Base-by-base conservation (phyloP, 176 grass and related monocot genomes). In the Phoenix roebelenii region DNA sequence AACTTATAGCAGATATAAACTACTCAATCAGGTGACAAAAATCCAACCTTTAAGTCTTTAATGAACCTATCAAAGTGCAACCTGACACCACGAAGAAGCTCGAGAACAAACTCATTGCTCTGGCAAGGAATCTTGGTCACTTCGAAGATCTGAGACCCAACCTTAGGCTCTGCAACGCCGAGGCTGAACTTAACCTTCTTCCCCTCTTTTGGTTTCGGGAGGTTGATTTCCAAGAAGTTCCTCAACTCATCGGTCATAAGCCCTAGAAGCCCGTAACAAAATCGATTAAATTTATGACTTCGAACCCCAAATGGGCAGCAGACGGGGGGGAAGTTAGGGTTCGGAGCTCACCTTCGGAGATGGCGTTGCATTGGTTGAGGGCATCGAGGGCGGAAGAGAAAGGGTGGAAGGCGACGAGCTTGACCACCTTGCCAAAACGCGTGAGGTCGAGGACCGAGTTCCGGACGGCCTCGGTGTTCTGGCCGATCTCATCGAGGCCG, bases 121-220 rank as follows among this genome's bases (percentile, higher is more conserved):
- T 84, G 83, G 71, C 83, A 87, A 3, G 86, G 86, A 64, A 90
- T 95, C 49, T 82, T 80, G 15, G 83, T 90, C 50, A 77, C 83
- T 69, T 90, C 86, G 9, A 74, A 76, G 49, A 95, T 95, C 64
- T 95, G 90, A 55, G 90, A 84, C 20, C 83, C 85, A 71, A 95
- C 71, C 73, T 95, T 95, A 5, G 80, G 77, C 77, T 95, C 91
- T 15, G 82, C 77, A n/a, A 95, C 77, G 4, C 86, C 86, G 28
- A 95, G 66, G 62, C 80, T 95, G 64, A 79, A 95, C 71, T 95
- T 90, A 48, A 83, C 85, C 65, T 90, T 87, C 86, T 87, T 95
- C 58, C 78, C 76, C 35, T 95, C 86, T 75, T 95, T 87, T 9
- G 72, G 67, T 64, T 95, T 87, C 5, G 83, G 90, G 7, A 95